phyloP scores from a whole-genome alignment of 2,329 filamentous ascomycete species.

The Phoma sp. region DNA sequence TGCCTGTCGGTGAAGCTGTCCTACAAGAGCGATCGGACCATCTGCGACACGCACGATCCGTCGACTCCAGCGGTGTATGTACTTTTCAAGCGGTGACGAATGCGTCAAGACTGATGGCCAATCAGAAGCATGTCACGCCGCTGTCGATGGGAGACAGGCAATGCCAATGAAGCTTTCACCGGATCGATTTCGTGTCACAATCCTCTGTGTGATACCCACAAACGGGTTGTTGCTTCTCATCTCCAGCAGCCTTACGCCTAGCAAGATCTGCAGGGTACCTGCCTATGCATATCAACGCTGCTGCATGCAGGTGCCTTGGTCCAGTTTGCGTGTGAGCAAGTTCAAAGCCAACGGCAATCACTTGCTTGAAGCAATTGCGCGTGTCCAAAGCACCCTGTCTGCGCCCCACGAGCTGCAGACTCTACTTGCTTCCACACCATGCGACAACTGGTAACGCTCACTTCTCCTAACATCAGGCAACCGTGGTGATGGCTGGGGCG shows the following conservation, averaged over 20 bases:
- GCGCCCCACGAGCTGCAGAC: not conserved
- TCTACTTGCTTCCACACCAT: not conserved
- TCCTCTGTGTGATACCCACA: constrained; percentile 1
- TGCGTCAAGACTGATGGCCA: constrained; percentile 14
- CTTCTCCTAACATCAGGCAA: not conserved
- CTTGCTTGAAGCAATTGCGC: constrained; percentile 12
- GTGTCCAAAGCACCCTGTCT: not conserved
- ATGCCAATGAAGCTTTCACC: constrained; percentile 30
- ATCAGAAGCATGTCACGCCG: constrained; percentile 14
- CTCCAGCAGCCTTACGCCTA: constrained; percentile 23
- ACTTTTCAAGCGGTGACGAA: constrained; percentile 25
- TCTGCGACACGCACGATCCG: not conserved
- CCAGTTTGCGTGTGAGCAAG: constrained; percentile 30
- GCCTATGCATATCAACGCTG: constrained; percentile 11
- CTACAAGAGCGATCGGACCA: not conserved
- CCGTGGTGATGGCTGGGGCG: not conserved
- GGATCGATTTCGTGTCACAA: constrained; percentile 37
- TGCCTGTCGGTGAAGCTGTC: constrained; percentile 16
- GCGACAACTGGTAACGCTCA: too few species aligned
- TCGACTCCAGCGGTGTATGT: constrained; percentile 24
- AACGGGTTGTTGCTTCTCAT: constrained; percentile 19
- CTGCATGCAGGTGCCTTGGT: constrained; percentile 1
- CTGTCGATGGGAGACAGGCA: constrained; percentile 12
- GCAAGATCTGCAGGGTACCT: constrained; percentile 15
- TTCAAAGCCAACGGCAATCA: constrained; percentile 3